Evolutionary conservation across 176 grass and related monocot genomes (phyloP), one percentile per base, ranked within the genome.

Genomic region (Carex parvula): DNA sequence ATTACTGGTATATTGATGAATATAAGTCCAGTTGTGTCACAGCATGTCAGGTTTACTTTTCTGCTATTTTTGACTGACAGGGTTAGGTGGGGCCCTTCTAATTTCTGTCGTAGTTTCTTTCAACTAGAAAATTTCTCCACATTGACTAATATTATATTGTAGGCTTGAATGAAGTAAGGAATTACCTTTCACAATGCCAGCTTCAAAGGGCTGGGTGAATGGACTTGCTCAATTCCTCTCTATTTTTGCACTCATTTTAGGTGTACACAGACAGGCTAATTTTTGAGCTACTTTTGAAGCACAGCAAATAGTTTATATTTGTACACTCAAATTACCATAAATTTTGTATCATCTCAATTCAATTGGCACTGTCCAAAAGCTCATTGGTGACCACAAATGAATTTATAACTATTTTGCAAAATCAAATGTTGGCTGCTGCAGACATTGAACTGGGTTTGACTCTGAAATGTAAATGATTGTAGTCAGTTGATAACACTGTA

Each of bases 81-180:
- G 18, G 7, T 5, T 42, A 35, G 8, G 32, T 15, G 4, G 42
- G 21, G 46, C 2, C 24, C 42, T 26, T 24, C 11, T 52, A 26
- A 53, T 74, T 53, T n/a, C 44, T 75, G 4, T 32, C 37, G 46
- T 88, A 83, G 52, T 67, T 84, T 26, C 60, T 63, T 16, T 65
- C 17, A 11, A 63, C 32, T 81, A 82, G 33, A 14, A 29, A 29
- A 20, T 58, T 60, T 61, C 16, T 12, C 3, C 29, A 33, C 55
- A 64, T 57, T 83, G 59, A 90, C 33, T 85, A 73, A 82, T 50
- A 18, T 58, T 69, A 59, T 80, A 60, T 68, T 79, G 79, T 78
- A 99, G 93, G 86, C 86, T 48, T 99, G 54, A 89, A 41, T 85
- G 96, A 99, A 91, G 89, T 92, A 73, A 88, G n/a, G 54, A 83